phyloP scores from a whole-genome alignment of 2,329 filamentous ascomycete genomes.

The Polytolypa hystricis region DNA sequence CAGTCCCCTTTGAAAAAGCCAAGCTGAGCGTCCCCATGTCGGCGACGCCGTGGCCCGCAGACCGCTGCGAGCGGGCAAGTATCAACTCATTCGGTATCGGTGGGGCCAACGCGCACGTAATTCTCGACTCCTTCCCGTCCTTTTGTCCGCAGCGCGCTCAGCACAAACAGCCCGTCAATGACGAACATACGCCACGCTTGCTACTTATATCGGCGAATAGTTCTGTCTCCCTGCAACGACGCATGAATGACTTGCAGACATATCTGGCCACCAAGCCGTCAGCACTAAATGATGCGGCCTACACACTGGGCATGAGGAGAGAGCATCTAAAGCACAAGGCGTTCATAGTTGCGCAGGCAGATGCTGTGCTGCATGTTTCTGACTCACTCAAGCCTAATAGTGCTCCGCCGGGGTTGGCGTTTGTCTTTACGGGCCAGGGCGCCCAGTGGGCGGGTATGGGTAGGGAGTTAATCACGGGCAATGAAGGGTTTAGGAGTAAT shows the following conservation, averaged over 20 bases:
- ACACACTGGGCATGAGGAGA: conserved; percentile 15
- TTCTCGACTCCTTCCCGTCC: conserved; percentile 28
- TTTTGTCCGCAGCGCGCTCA: too few species aligned
- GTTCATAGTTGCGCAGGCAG: conserved; percentile 7
- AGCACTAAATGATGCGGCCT: conserved; percentile 13
- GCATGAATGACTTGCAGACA: background rate
- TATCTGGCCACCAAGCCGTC: background rate
- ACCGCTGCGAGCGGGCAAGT: conserved; percentile 21
- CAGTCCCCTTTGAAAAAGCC: background rate
- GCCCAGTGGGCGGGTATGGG: conserved; percentile 15
- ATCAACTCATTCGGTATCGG: conserved; percentile 39
- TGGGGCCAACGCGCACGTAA: conserved; percentile 33
- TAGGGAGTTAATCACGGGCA: conserved; percentile 6
- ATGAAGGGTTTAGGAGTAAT: conserved; percentile 14
- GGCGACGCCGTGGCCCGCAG: conserved; percentile 8
- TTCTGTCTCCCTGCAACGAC: conserved; percentile 11
- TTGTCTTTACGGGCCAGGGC: conserved; percentile 17
- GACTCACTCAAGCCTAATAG: background rate
- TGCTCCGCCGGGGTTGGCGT: background rate
- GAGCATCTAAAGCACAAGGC: conserved; percentile 13
- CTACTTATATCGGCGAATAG: conserved; percentile 13
- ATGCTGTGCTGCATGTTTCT: background rate
- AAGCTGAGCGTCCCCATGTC: conserved; percentile 2
- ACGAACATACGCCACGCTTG: background rate
- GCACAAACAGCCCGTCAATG: background rate